phyloP scores from a whole-genome alignment of 768 basidiomycete genomes.

The Leccinum subtestaceum region DNA sequence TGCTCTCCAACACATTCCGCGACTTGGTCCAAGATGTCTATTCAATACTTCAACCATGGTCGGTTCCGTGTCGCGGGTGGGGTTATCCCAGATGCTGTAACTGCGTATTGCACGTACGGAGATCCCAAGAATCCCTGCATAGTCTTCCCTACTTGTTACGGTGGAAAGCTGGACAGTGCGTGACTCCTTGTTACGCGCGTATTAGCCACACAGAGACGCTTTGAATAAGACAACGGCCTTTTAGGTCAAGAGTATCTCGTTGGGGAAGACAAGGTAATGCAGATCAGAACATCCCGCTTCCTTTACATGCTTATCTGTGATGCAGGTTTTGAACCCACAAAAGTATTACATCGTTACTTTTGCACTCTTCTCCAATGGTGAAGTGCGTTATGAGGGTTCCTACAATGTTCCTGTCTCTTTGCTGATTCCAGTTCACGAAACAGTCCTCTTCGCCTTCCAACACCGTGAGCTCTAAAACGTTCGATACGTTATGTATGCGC shows the following conservation, averaged over 20 bases:
- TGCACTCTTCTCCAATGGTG: conserved; percentile 57
- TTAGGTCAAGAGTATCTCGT: conserved; percentile 51
- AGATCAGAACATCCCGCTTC: background rate
- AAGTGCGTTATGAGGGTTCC: conserved; percentile 35
- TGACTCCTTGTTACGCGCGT: conserved; percentile 1
- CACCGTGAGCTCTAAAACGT: conserved; percentile 23
- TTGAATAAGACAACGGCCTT: conserved; percentile 16
- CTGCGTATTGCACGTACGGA: conserved; percentile 60
- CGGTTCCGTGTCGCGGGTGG: conserved; percentile 53
- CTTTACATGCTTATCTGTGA: background rate
- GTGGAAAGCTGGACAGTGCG: conserved; percentile 51
- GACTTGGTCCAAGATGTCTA: conserved; percentile 22
- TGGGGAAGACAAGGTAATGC: conserved; percentile 47
- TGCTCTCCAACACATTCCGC: background rate
- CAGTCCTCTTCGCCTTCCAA: conserved; percentile 65
- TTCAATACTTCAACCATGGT: conserved; percentile 52
- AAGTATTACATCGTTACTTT: conserved; percentile 58
- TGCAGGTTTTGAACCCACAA: conserved; percentile 45
- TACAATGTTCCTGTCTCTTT: background rate
- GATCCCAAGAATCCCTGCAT: conserved; percentile 52
- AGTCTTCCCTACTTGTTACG: conserved; percentile 60
- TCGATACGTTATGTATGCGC: background rate
- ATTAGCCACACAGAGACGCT: background rate
- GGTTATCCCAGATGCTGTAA: conserved; percentile 52
- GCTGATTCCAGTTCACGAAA: background rate